phyloP scores from a whole-genome alignment of 345 rosid species.

The Garcia nutans region DNA sequence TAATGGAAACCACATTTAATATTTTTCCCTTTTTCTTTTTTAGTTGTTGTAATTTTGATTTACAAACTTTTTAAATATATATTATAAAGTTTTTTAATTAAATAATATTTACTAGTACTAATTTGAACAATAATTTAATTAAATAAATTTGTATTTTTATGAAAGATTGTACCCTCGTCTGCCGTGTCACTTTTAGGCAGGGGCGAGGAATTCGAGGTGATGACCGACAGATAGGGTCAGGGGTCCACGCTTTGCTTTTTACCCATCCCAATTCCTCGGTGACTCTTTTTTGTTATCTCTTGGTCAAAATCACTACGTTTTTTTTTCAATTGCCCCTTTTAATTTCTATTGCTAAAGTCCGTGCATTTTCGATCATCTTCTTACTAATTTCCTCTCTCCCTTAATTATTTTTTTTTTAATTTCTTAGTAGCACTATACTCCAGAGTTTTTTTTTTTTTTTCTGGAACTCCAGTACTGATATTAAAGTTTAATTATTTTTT shows the following conservation, averaged over 20 bases:
- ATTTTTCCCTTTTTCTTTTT: conserved; percentile 18
- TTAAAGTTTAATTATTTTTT: background rate
- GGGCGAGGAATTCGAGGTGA: conserved; percentile 50
- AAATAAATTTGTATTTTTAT: conserved; percentile 15
- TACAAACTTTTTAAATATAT: no score
- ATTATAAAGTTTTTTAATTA: no score
- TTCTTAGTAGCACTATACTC: background rate
- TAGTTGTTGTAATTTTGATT: no score
- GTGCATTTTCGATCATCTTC: background rate
- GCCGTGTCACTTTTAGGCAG: conserved; percentile 47
- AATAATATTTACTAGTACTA: no score
- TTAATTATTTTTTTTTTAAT: background rate
- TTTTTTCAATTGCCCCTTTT: background rate
- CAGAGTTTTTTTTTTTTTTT: no score
- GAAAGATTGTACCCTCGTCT: conserved; percentile 44
- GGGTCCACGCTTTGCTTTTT: conserved; percentile 43
- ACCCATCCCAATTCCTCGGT: conserved; percentile 29
- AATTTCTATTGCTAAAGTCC: background rate
- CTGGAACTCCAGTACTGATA: no score
- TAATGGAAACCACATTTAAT: conserved; percentile 45
- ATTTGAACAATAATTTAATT: background rate
- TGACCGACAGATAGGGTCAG: conserved; percentile 49
- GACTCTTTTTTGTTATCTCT: background rate
- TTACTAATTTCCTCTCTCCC: no score
- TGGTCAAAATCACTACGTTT: conserved; percentile 32